phyloP scores from a whole-genome alignment of 2,329 filamentous ascomycete genomes.

The Septoria linicola region DNA sequence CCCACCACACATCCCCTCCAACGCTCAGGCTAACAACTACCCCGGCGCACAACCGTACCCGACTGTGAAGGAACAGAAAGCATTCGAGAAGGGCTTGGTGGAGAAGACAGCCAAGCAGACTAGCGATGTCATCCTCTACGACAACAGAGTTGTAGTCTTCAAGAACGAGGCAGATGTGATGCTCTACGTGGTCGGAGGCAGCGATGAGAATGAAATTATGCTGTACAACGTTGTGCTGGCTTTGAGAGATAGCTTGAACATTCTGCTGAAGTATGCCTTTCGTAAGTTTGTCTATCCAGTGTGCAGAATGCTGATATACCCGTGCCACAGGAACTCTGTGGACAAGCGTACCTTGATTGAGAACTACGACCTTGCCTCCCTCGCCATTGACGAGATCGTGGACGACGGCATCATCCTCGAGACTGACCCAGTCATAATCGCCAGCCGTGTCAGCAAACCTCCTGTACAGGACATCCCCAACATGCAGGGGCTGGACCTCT shows the following conservation, averaged over 20 bases:
- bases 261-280: slow-evolving; percentile 77
- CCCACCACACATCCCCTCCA: slow-evolving; percentile 56
- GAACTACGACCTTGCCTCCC: slow-evolving; percentile 94
- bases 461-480: slow-evolving; percentile 84
- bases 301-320: slow-evolving; percentile 14
- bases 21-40: slow-evolving; percentile 59
- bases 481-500: slow-evolving; percentile 90
- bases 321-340: slow-evolving; percentile 71
- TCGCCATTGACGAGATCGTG: slow-evolving; percentile 92
- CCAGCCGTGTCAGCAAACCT: slow-evolving; percentile 86
- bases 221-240: slow-evolving; percentile 89
- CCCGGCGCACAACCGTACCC: slow-evolving; percentile 75
- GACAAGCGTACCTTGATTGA: slow-evolving; percentile 98
- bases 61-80: slow-evolving; percentile 88
- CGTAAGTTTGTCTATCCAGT: slow-evolving; percentile 1
- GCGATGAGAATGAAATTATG: slow-evolving; percentile 95
- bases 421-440: slow-evolving; percentile 91
- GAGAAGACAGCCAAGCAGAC: slow-evolving; percentile 96
- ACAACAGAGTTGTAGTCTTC: slow-evolving; percentile 94
- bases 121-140: slow-evolving; percentile 94
- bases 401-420: slow-evolving; percentile 96
- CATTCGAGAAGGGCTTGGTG: slow-evolving; percentile 92
- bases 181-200: slow-evolving; percentile 86
- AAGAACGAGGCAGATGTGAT: slow-evolving; percentile 98
- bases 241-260: slow-evolving; percentile 83